These are phyloP conservation scores for Cryphonectria carpinicola DNA, from an alignment of 2,329 filamentous ascomycete species.

Conservation along the genomic window DNA sequence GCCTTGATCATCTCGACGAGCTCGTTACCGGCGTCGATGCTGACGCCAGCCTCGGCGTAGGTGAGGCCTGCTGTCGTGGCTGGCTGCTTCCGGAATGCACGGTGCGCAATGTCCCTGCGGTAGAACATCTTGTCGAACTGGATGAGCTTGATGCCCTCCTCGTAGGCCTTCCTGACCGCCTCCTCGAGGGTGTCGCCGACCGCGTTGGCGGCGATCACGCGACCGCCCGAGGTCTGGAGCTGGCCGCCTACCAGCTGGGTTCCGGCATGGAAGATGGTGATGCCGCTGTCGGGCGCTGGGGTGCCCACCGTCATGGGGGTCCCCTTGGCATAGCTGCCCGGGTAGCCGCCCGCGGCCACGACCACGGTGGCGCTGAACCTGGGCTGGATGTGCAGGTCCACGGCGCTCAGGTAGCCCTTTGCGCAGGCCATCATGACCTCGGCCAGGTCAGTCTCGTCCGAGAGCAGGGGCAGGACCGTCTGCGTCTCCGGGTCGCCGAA, in stretches of 20 bases:
- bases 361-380: constrained; percentile 89
- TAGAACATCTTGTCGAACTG: constrained; percentile 89
- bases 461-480: constrained; percentile 79
- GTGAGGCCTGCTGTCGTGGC: constrained; percentile 60
- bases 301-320: constrained; percentile 57
- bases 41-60: constrained; percentile 91
- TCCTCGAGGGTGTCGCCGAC: constrained; percentile 72
- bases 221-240: constrained; percentile 79
- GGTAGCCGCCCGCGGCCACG: constrained; percentile 91
- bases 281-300: constrained; percentile 52
- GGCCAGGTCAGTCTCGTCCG: constrained; percentile 78
- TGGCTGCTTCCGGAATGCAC: constrained; percentile 59
- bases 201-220: constrained; percentile 92
- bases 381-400: constrained; percentile 68
- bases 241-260: constrained; percentile 67
- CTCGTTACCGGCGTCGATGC: constrained; percentile 90
- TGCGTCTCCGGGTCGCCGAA: constrained; percentile 94
- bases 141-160: constrained; percentile 73
- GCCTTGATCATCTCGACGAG: constrained; percentile 92
- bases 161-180: constrained; percentile 86
- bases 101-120: constrained; percentile 88
- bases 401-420: constrained; percentile 71
- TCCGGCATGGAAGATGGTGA: constrained; percentile 90
- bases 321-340: constrained; percentile 82
- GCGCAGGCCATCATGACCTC: constrained; percentile 87